Base-by-base conservation (phyloP, 768 basidiomycete genomes). In the Albatrellus ellisii region DNA sequence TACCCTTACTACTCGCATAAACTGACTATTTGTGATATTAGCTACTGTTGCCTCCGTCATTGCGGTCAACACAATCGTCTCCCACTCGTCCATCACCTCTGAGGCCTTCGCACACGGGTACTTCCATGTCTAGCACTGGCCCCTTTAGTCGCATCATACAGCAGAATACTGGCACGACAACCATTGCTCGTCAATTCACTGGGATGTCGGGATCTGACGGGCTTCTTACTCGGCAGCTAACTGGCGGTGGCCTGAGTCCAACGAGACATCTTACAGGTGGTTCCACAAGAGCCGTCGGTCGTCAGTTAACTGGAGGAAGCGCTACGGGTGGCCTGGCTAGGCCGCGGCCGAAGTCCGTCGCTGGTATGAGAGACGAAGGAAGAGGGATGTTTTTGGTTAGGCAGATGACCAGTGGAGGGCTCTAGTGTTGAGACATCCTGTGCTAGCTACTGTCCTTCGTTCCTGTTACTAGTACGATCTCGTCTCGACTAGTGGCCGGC, bases 281-380 rank as follows among this genome's bases (percentile, higher is more conserved):
- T 46, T 81, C 86, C 10, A 84, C 80, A 26, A 87, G 85, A 55
- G 75, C 78, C 50, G 45, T 79, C 39, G 70, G 59, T n/a, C 54
- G 59, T 0, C 55, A 57, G 8, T 55, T 68, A 26, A 62, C 62
- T 10, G 62, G 65, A 6, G 46, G 48, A 10, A 43, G 51, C 9
- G 52, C 42, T 1, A 56, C 52, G 27, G 40, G 43, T n/a, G 55
- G 56, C 12, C 56, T 62, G 15, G 45, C 45, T 9, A 58, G 57
- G 37, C 74, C 81, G 7, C 63, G 86, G 42, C 85, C 86, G 9
- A 85, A 80, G 66, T 85, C 81, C 52, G 79, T 83, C 20, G 74
- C 80, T 43, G 82, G 81, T 11, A 74, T 79, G 59, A 66, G 82
- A 22, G 82, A 83, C 48, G 80, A 83, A 55, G 81, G 77, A 10